Base-by-base conservation (phyloP, 140 eudicot genomes). In the Eryngium alpinum region DNA sequence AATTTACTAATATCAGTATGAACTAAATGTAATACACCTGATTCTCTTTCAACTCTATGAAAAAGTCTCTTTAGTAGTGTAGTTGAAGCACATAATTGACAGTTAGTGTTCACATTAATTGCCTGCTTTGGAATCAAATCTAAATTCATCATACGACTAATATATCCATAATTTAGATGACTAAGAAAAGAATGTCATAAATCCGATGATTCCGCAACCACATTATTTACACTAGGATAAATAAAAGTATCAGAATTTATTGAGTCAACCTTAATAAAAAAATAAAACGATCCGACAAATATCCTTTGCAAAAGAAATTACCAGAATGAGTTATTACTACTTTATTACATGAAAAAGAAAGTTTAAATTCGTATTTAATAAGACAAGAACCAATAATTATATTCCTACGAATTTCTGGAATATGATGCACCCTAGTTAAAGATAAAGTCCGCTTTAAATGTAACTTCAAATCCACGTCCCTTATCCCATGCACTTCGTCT, bases 301-400 rank as follows among this genome's bases (percentile, higher is more conserved):
- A 78, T 0, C 81, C 52, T 59, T 78, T 78, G 44, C 81, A 51
- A 56, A 78, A n/a, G 28, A 78, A 78, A 0, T 16, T 10, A n/a
- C 44, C 72, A 27, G 14, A 5, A 25, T 56, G 34, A 4, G 25
- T 27, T 57, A n/a, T n/a, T n/a, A n/a, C 81, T 27, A 78, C 72
- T 78, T 34, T 59, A 78, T 78, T 62, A 44, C 22, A 27, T 3
- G 32, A 22, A 28, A 78, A 59, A 16, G 19, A 24, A 12, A 62
- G 49, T 78, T 78, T 33, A 78, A 25, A 78, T 29, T 69, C 56
- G 1, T 78, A n/a, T 51, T 29, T 31, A 6, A 78, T 49, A 2
- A 78, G 29, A 31, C 31, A 3, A 12, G 72, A 78, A 9, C 52
- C 33, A 57, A 19, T 16, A 10, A n/a, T n/a, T n/a, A n/a, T n/a